Evolutionary conservation across 2,329 filamentous ascomycete genomes (phyloP).

Genomic region (Pseudogymnoascus verrucosus): DNA sequence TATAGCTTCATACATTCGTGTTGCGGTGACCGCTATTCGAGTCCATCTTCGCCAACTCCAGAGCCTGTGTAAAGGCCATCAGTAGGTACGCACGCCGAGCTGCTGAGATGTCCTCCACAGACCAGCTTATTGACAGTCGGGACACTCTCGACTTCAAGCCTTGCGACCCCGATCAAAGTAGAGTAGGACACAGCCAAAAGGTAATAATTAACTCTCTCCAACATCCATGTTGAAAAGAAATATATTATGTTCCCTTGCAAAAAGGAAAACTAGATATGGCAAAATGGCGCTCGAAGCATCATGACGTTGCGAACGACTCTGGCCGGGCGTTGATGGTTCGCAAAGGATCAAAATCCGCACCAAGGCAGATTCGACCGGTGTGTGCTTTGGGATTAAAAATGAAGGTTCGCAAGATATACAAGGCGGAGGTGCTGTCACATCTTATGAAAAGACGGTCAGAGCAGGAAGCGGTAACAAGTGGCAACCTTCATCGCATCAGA

Average conservation of each 20-base stretch:
- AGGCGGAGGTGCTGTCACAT: neutral
- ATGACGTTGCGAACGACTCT: constrained; percentile 4
- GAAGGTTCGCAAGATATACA: neutral
- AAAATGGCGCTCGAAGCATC: neutral
- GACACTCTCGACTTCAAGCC: neutral
- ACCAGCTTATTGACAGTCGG: neutral
- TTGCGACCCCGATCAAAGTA: neutral
- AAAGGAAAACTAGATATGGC: neutral
- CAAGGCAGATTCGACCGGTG: neutral
- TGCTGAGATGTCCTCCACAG: neutral
- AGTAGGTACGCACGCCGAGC: neutral
- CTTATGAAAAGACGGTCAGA: constrained; percentile 8
- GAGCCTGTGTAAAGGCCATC: neutral
- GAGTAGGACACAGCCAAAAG: neutral
- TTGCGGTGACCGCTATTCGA: neutral
- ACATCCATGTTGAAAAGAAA: neutral
- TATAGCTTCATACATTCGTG: neutral
- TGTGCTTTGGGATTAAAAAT: neutral
- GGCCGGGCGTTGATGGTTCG: neutral
- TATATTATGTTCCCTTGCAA: neutral
- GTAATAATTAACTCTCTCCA: neutral
- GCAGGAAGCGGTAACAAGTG: neutral
- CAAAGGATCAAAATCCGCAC: neutral
- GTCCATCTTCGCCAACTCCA: neutral
- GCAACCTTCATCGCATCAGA: constrained; percentile 2